Percentiles rank a stretch among this genome's conserved stretches.
Evolutionary conservation across 163 green algal species (phyloP).

Genomic region (Prototheca cutis): DNA sequence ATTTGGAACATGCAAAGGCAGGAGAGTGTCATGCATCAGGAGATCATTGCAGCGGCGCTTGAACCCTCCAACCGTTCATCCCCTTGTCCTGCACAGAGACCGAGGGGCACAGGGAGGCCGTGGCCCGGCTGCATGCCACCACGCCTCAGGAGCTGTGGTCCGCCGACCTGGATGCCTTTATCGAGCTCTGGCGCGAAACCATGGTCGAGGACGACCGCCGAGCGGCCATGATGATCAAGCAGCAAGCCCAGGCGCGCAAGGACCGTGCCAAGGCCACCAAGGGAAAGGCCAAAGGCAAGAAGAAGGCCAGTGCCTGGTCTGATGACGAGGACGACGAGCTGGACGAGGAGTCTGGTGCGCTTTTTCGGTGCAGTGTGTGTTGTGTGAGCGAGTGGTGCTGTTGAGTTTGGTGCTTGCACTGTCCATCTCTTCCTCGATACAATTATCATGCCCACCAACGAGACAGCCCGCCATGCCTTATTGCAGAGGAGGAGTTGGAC

Average conservation of each 20-base stretch:
- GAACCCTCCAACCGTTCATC: not conserved
- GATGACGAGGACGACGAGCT: slow-evolving; percentile 17
- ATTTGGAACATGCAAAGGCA: too few species aligned
- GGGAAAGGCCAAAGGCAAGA: slow-evolving; percentile 18
- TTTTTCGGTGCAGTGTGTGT: not conserved
- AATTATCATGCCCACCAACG: too few species aligned
- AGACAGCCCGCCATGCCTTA: too few species aligned
- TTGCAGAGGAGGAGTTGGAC: slow-evolving; percentile 4
- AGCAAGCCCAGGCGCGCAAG: not conserved
- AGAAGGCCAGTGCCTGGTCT: slow-evolving; percentile 31
- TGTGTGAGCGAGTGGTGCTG: too few species aligned
- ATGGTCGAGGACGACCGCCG: not conserved
- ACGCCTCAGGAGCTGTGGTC: slow-evolving; percentile 60
- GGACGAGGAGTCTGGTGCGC: slow-evolving; percentile 2
- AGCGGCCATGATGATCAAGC: not conserved
- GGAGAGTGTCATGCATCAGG: too few species aligned
- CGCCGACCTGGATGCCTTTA: slow-evolving; percentile 68
- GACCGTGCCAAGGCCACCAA: slow-evolving; percentile 16
- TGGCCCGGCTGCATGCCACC: slow-evolving; percentile 50
- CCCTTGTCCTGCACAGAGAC: slow-evolving; percentile 23
- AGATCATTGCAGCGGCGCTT: not conserved
- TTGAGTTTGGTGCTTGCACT: too few species aligned
- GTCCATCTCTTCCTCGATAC: too few species aligned
- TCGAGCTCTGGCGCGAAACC: slow-evolving; percentile 18
- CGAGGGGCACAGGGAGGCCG: slow-evolving; percentile 34